A percentile compares a stretch with the other conserved stretches of the same genome.
Conservation (phyloP, 306 rosid species). For the Arachis hypogaea region DNA sequence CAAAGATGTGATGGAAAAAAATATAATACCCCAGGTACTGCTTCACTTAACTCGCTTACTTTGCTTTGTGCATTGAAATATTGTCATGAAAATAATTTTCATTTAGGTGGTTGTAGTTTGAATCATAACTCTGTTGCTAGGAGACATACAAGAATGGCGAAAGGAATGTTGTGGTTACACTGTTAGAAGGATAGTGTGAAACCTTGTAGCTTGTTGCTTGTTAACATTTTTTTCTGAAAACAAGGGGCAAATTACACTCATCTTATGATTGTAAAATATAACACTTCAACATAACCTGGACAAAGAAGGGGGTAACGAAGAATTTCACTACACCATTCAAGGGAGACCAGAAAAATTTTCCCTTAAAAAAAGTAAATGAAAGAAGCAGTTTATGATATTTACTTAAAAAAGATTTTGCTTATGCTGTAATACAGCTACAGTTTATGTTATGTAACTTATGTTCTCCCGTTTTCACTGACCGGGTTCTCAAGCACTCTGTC, state of each 20-base stretch:
- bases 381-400: not conserved
- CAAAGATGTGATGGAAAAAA: conserved; percentile 98
- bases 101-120: not conserved
- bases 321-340: no score
- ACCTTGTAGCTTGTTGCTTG: no score
- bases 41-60: conserved; percentile 1
- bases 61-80: conserved; percentile 28
- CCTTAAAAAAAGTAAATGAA: not conserved
- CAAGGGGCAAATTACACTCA: not conserved
- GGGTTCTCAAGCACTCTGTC: not conserved
- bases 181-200: no score
- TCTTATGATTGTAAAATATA: no score
- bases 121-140: conserved; percentile 13
- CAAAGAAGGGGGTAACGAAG: no score
- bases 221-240: not conserved
- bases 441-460: conserved; percentile 3
- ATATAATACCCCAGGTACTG: conserved; percentile 93
- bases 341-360: no score
- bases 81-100: conserved; percentile 1
- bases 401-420: conserved; percentile 6
- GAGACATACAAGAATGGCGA: not conserved
- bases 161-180: conserved; percentile 18
- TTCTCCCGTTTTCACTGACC: conserved; percentile 20
- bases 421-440: not conserved
- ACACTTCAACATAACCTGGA: no score